Percentiles rank a stretch among this genome's conserved stretches.
Evolutionary conservation across 345 rosid species (phyloP).

Genomic region (Hypericum perforatum): DNA sequence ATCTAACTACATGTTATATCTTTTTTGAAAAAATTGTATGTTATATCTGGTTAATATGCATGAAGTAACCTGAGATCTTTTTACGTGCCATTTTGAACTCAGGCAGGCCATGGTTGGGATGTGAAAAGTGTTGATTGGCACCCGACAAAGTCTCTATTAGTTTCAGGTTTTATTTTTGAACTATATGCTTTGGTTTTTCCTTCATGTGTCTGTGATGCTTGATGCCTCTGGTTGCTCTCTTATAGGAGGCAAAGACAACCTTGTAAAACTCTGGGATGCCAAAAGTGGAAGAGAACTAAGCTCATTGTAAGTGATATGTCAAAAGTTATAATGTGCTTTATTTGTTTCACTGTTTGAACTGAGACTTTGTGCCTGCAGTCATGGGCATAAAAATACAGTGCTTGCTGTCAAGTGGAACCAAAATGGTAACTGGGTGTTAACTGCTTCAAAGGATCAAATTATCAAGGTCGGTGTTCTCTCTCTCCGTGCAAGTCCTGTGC

Average conservation of each 20-base stretch:
- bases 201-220: slow-evolving; percentile 1
- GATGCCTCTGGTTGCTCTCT: slow-evolving; percentile 10
- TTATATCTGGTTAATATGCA: neutral
- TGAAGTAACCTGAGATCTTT: slow-evolving; percentile 41
- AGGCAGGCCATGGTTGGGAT: slow-evolving; percentile 99
- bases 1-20: too few species aligned
- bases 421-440: slow-evolving; percentile 96
- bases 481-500: slow-evolving; percentile 4
- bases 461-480: slow-evolving; percentile 49
- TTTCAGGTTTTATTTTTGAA: slow-evolving; percentile 53
- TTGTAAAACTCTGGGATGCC: slow-evolving; percentile 99
- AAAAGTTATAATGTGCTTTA: neutral
- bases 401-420: slow-evolving; percentile 98
- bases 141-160: slow-evolving; percentile 86
- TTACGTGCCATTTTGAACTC: slow-evolving; percentile 49
- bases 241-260: slow-evolving; percentile 90
- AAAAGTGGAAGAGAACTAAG: slow-evolving; percentile 80
- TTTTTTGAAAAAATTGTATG: neutral
- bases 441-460: slow-evolving; percentile 94
- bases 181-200: slow-evolving; percentile 1
- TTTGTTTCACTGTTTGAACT: slow-evolving; percentile 6
- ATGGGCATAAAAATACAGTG: slow-evolving; percentile 96
- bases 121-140: slow-evolving; percentile 99
- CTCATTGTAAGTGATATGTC: slow-evolving; percentile 69
- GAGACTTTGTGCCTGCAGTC: slow-evolving; percentile 41